phyloP scores from a whole-genome alignment of 2,329 filamentous ascomycete genomes.

The Colletotrichum salicis region DNA sequence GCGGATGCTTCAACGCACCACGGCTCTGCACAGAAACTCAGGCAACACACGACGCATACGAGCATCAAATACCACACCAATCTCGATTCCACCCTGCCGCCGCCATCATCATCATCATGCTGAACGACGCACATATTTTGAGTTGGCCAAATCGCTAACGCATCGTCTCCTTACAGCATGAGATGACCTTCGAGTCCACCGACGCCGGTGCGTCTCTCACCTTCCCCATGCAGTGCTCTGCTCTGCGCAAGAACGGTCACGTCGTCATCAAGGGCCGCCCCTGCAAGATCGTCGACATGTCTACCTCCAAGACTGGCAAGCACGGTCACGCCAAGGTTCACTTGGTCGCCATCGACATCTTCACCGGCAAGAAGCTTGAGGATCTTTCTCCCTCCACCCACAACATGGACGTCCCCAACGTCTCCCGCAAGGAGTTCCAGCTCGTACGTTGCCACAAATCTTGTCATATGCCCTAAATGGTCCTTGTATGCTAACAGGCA shows the following conservation, averaged over 20 bases:
- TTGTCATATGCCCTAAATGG: not conserved
- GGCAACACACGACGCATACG: conserved; percentile 3
- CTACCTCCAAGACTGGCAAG: conserved; percentile 99
- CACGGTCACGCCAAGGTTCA: conserved; percentile 99
- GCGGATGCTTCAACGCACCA: conserved; percentile 33
- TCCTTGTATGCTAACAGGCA: conserved; percentile 24
- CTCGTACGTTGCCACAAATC: conserved; percentile 73
- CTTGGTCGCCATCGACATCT: conserved; percentile 97
- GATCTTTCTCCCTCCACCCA: conserved; percentile 98
- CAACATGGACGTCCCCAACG: conserved; percentile 98
- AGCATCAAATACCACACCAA: conserved; percentile 8
- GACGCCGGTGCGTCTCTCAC: conserved; percentile 96
- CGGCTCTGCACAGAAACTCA: conserved; percentile 22
- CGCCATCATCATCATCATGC: not conserved
- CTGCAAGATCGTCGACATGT: conserved; percentile 99
- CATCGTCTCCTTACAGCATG: conserved; percentile 60
- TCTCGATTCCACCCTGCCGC: not conserved
- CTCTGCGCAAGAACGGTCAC: conserved; percentile 98
- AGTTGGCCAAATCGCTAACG: not conserved
- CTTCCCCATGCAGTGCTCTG: conserved; percentile 99
- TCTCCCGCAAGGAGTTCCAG: conserved; percentile 90
- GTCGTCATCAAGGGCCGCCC: conserved; percentile 98
- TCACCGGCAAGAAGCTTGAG: conserved; percentile 99
- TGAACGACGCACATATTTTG: not conserved
- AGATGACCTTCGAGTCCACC: conserved; percentile 85